Evolutionary conservation across 1,284 basidiomycete genomes (phyloP).

Genomic region (Naganishia sp.): DNA sequence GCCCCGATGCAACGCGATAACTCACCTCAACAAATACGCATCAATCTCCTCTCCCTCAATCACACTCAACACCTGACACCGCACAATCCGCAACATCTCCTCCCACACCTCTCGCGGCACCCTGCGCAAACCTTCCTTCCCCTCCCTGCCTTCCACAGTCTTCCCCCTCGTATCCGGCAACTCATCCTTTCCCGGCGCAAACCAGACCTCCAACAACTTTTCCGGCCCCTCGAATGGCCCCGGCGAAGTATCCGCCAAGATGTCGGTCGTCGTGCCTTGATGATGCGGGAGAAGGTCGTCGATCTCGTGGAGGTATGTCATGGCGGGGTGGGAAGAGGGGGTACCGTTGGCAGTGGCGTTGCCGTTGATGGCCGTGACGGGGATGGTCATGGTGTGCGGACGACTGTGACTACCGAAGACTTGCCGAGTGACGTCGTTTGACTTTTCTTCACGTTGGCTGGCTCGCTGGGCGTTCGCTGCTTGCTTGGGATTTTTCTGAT

Average conservation of each 20-base stretch:
- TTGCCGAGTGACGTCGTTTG: too few species aligned
- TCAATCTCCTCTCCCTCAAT: constrained; percentile 85
- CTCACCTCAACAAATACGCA: constrained; percentile 91
- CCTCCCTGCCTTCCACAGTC: constrained; percentile 16
- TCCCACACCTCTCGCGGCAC: constrained; percentile 84
- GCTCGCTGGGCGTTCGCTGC: too few species aligned
- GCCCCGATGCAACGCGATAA: constrained; percentile 26
- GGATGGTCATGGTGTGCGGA: constrained; percentile 16
- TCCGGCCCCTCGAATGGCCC: constrained; percentile 65
- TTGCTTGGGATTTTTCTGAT: neutral
- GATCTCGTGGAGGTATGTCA: neutral
- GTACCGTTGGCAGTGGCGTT: neutral
- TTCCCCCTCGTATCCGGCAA: constrained; percentile 39
- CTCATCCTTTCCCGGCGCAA: constrained; percentile 67
- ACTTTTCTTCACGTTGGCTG: too few species aligned
- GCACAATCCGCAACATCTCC: constrained; percentile 94
- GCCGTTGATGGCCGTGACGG: constrained; percentile 20
- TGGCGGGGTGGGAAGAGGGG: neutral
- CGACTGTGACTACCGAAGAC: too few species aligned
- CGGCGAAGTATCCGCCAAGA: constrained; percentile 31
- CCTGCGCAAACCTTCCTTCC: constrained; percentile 66
- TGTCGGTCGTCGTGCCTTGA: constrained; percentile 26
- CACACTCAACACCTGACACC: constrained; percentile 93
- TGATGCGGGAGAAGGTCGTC: constrained; percentile 22
- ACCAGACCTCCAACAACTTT: constrained; percentile 98